A percentile compares a stretch with the other conserved stretches of the same genome.
These are phyloP conservation scores for Escovopsis sp. DNA, from an alignment of 2,329 filamentous ascomycete genomes.

Conservation along the genomic window DNA sequence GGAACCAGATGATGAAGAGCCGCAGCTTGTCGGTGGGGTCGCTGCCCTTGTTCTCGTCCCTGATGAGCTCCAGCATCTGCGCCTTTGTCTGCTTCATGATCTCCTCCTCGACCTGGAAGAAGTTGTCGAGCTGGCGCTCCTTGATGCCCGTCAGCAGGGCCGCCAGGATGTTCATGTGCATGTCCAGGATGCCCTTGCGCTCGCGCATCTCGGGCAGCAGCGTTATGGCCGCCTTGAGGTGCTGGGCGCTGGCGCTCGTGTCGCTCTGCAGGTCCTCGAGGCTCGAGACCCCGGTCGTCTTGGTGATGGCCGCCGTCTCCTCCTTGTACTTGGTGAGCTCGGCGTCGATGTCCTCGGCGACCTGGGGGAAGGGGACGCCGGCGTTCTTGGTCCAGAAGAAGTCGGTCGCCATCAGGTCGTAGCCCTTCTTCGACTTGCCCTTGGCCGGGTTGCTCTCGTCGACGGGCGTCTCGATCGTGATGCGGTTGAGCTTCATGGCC, in stretches of 20 bases:
- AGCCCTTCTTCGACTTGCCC: conserved; percentile 70
- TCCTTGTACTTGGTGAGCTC: conserved; percentile 93
- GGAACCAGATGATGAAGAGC: conserved; percentile 91
- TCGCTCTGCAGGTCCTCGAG: conserved; percentile 89
- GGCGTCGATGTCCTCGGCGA: conserved; percentile 88
- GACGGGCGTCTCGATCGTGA: conserved; percentile 72
- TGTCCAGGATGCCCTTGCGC: conserved; percentile 83
- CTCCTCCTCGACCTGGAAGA: conserved; percentile 87
- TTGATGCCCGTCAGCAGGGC: conserved; percentile 69
- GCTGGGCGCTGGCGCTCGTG: conserved; percentile 75
- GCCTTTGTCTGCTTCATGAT: conserved; percentile 82
- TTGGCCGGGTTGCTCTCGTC: conserved; percentile 65
- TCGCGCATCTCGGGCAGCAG: conserved; percentile 82
- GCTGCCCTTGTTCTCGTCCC: conserved; percentile 66
- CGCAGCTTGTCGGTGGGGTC: conserved; percentile 80
- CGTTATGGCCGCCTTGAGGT: conserved; percentile 91
- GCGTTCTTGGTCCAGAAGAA: conserved; percentile 97
- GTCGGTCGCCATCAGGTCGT: conserved; percentile 78
- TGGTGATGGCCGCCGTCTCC: conserved; percentile 85
- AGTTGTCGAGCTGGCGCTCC: conserved; percentile 87
- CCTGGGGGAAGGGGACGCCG: conserved; percentile 79
- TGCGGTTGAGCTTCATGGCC: conserved; percentile 62
- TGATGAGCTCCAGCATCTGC: conserved; percentile 78
- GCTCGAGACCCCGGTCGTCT: conserved; percentile 83
- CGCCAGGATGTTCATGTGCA: conserved; percentile 97